These are phyloP conservation scores for Ascochyta rabiei DNA, from an alignment of 2,329 filamentous ascomycete genomes.

Conservation along the genomic window DNA sequence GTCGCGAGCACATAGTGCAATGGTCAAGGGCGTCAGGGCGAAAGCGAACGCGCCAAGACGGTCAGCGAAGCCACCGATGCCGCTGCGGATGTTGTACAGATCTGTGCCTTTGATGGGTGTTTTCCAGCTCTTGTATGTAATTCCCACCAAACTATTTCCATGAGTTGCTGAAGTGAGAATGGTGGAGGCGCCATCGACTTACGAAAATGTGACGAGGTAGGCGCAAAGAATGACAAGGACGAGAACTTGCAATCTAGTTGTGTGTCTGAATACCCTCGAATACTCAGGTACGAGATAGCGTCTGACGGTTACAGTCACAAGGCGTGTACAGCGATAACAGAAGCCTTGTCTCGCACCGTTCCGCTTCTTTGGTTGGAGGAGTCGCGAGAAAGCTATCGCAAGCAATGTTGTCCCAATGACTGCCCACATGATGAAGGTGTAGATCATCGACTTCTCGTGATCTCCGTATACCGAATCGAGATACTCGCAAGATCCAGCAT, in stretches of 20 bases:
- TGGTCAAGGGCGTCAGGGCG: constrained; percentile 71
- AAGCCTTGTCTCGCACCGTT: constrained; percentile 21
- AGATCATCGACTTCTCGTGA: constrained; percentile 60
- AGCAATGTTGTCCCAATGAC: constrained; percentile 54
- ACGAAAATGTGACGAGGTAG: constrained; percentile 71
- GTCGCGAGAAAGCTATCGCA: constrained; percentile 44
- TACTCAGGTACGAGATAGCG: constrained; percentile 65
- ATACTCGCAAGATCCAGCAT: constrained; percentile 62
- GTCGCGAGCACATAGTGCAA: constrained; percentile 69
- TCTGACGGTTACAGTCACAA: constrained; percentile 50
- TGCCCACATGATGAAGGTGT: constrained; percentile 61
- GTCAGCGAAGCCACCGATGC: constrained; percentile 69
- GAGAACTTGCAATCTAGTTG: constrained; percentile 70
- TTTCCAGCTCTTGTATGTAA: constrained; percentile 70
- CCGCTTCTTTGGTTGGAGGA: constrained; percentile 18
- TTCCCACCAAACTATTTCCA: constrained; percentile 61
- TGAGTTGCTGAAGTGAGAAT: constrained; percentile 1
- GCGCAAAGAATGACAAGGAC: constrained; percentile 61
- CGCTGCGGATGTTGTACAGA: constrained; percentile 66
- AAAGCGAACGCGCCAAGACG: constrained; percentile 72
- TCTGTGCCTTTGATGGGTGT: constrained; percentile 66
- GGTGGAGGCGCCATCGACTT: neutral
- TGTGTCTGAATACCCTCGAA: constrained; percentile 65
- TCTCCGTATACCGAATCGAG: constrained; percentile 59
- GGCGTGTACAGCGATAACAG: constrained; percentile 28